Evolutionary conservation across 1,284 basidiomycete species (phyloP).

Genomic region (Sanguinoderma infundibulare): DNA sequence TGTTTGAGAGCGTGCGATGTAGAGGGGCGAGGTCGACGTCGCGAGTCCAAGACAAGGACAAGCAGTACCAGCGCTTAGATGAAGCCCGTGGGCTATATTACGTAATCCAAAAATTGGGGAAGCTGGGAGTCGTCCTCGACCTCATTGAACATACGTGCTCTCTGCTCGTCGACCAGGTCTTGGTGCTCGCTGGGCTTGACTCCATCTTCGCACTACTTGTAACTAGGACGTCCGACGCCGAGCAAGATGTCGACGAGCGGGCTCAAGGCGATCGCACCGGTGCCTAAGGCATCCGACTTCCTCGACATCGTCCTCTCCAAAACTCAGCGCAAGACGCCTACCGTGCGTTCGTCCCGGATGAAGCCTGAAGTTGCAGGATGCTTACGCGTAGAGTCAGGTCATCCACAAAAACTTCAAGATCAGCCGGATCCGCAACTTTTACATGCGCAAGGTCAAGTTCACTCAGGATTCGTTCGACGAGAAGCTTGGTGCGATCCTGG

Average conservation of each 20-base stretch:
- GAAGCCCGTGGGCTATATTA: conserved; percentile 5
- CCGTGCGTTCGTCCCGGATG: conserved; percentile 53
- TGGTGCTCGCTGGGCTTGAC: background rate
- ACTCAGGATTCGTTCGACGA: conserved; percentile 98
- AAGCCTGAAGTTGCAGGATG: background rate
- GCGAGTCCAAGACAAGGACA: too few relatives aligned
- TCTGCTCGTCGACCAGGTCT: background rate
- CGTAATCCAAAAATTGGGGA: conserved; percentile 26
- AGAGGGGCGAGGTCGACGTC: too few relatives aligned
- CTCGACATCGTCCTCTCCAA: conserved; percentile 94
- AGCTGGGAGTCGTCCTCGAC: background rate
- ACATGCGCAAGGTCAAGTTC: conserved; percentile 99
- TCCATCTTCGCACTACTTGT: background rate
- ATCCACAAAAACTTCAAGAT: conserved; percentile 99
- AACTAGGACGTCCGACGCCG: background rate
- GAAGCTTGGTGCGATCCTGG: conserved; percentile 92
- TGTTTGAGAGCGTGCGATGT: too few relatives aligned
- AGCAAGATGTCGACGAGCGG: conserved; percentile 82
- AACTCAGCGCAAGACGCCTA: conserved; percentile 97
- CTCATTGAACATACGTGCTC: background rate
- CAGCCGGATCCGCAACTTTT: conserved; percentile 91
- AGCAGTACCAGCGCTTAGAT: background rate
- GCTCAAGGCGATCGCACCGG: conserved; percentile 95
- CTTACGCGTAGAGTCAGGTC: conserved; percentile 51
- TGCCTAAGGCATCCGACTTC: conserved; percentile 95